Conservation (phyloP, 768 basidiomycete genomes). For the Suillus luteus region DNA sequence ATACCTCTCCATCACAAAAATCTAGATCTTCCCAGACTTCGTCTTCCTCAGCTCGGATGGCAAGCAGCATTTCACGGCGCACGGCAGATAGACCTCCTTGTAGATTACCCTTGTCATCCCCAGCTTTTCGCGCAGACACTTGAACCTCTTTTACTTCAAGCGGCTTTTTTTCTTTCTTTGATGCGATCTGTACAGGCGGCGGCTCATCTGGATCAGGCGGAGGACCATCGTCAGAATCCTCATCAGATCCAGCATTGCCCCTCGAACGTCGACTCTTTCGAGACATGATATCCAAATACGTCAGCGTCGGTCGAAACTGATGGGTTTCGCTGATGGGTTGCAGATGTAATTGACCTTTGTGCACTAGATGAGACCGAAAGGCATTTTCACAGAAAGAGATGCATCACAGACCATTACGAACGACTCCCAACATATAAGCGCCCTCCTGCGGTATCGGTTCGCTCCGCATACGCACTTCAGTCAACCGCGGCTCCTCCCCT, state of each 20-base stretch:
- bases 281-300: constrained; percentile 74
- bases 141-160: constrained; percentile 77
- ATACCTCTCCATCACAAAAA: constrained; percentile 66
- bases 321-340: constrained; percentile 79
- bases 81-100: constrained; percentile 70
- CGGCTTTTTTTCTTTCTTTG: constrained; percentile 60
- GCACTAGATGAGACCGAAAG: constrained; percentile 15
- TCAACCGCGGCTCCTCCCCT: constrained; percentile 62
- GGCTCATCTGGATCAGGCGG: constrained; percentile 80
- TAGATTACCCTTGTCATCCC: constrained; percentile 59
- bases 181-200: constrained; percentile 37
- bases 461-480: constrained; percentile 71
- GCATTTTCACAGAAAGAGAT: constrained; percentile 7
- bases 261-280: constrained; percentile 59
- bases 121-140: constrained; percentile 66
- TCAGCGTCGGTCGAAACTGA: constrained; percentile 81
- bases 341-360: constrained; percentile 68
- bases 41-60: constrained; percentile 76
- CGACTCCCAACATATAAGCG: constrained; percentile 73
- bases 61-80: constrained; percentile 74
- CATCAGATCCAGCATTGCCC: constrained; percentile 53
- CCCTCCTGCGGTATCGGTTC: constrained; percentile 69
- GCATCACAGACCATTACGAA: constrained; percentile 62
- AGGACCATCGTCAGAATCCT: constrained; percentile 78
- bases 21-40: constrained; percentile 72